These are phyloP conservation scores for Tephrocybe sp. DNA, from an alignment of 768 basidiomycete species.

Conservation along the genomic window DNA sequence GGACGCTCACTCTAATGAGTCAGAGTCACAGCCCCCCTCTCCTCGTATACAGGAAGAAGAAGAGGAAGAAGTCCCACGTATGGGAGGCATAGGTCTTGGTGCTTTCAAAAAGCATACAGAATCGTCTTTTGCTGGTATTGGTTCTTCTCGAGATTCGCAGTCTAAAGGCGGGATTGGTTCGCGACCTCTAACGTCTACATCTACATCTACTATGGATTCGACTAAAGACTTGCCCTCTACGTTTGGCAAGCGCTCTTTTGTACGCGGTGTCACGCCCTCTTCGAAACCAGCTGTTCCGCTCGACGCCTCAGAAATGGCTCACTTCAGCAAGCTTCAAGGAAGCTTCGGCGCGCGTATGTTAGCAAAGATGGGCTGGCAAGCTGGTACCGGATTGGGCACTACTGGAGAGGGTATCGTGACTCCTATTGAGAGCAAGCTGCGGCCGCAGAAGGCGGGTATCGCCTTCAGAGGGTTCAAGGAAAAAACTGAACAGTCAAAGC, in stretches of 20 bases:
- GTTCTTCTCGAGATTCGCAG: conserved; percentile 32
- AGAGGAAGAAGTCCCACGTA: conserved; percentile 45
- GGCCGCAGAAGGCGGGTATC: conserved; percentile 85
- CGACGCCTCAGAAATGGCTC: conserved; percentile 63
- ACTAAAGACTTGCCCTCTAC: conserved; percentile 36
- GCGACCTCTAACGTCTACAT: conserved; percentile 18
- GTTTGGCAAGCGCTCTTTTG: conserved; percentile 44
- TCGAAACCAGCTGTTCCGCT: conserved; percentile 53
- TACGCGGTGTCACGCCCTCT: conserved; percentile 43
- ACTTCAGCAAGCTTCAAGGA: conserved; percentile 76
- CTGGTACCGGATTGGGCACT: conserved; percentile 75
- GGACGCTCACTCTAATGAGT: too few species aligned
- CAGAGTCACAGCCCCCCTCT: conserved; percentile 44
- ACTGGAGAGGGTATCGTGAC: conserved; percentile 81
- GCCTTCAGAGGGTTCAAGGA: conserved; percentile 86
- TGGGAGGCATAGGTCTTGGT: conserved; percentile 44
- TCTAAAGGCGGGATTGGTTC: conserved; percentile 45
- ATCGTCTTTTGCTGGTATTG: conserved; percentile 23
- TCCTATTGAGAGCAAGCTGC: conserved; percentile 80
- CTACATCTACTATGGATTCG: conserved; percentile 14
- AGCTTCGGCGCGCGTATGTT: conserved; percentile 88
- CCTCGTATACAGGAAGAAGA: conserved; percentile 55
- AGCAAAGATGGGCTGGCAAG: conserved; percentile 93
- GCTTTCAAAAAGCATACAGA: conserved; percentile 7
- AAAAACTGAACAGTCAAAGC: conserved; percentile 80